A percentile compares a stretch with the other conserved stretches of the same genome.
Evolutionary conservation across 139 green algal species (phyloP).

Genomic region (Trebouxia sp.): DNA sequence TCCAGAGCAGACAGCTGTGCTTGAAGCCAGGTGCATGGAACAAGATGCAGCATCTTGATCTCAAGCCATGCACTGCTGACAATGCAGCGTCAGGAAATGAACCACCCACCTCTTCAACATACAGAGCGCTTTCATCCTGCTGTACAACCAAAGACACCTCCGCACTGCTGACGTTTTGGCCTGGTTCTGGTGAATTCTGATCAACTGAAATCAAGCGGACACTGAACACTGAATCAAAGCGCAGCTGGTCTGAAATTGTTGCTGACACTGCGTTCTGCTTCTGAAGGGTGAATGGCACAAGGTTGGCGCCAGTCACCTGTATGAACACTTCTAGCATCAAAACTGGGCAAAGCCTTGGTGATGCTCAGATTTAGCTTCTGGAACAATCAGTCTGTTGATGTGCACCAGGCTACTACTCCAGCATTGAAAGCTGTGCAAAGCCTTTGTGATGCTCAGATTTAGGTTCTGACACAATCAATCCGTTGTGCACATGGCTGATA

Average conservation of each 20-base stretch:
- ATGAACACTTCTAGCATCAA: background rate
- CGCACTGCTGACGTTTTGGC: background rate
- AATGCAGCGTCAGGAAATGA: background rate
- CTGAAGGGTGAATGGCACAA: background rate
- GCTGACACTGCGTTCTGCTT: slow-evolving; percentile 4
- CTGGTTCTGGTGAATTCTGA: background rate
- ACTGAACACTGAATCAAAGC: background rate
- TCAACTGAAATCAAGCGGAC: background rate
- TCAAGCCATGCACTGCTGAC: too few relatives aligned
- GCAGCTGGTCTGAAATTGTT: background rate
- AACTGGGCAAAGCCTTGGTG: too few relatives aligned
- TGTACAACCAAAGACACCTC: background rate
- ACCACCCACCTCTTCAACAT: background rate
- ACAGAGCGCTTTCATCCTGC: background rate
- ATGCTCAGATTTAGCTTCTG: too few relatives aligned
- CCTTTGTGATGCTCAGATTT: too few relatives aligned
- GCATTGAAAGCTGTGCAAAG: too few relatives aligned
- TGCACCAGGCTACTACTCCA: too few relatives aligned
- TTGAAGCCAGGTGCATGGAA: background rate
- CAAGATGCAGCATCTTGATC: background rate
- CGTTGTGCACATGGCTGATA: too few relatives aligned
- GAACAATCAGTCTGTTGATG: too few relatives aligned
- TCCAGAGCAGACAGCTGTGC: too few relatives aligned
- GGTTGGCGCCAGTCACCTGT: slow-evolving; percentile 1
- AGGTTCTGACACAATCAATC: too few relatives aligned